Evolutionary conservation across 2,329 filamentous ascomycete species (phyloP), one percentile per base, ranked within the genome.

Genomic region (Paecilomyces sp.): DNA sequence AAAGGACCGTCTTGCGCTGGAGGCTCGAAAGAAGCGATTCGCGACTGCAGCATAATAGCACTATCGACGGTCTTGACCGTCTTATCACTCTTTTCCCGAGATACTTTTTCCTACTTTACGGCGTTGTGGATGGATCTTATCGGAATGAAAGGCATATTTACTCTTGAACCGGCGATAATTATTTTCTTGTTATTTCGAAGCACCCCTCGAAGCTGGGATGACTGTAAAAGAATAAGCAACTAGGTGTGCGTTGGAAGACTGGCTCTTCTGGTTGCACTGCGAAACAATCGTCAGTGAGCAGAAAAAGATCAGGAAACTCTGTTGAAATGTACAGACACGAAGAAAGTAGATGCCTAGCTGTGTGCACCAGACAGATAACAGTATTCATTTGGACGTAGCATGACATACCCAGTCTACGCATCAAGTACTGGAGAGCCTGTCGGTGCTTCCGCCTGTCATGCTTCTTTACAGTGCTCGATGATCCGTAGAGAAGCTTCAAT

Each of bases 21-120:
- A 81, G 61, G 77, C 76, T 58, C 74, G 79, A 65, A 80, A 78
- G 71, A 77, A 78, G 70, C 74, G 77, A 57, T 81, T 81, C 64
- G 71, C 70, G 52, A 63, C 72, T 41, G 68, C 70, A 25, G 68
- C 68, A 30, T 74, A 62, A 65, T 58, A 30, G 56, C 18, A 34
- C 59, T 47, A 47, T 47, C 41, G 18, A 22, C 47, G 34, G 12
- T 15, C 18, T 13, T 56, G 8, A 4, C 15, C 30, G n/a, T 55
- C 55, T 57, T 11, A 30, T 36, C 18, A 33, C 51, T 60, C 51
- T 56, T 57, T 24, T 30, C 11, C 28, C 24, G 31, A 33, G 8
- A 55, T 12, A 28, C 3, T 28, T 28, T 55, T 33, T 55, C 54
- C 28, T 55, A 36, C 31, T 53, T 25, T 47, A 47, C 4, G 41